Percentiles rank a stretch among this genome's conserved stretches.
Conservation (phyloP, 768 basidiomycete genomes). For the Suillus brevipes region DNA sequence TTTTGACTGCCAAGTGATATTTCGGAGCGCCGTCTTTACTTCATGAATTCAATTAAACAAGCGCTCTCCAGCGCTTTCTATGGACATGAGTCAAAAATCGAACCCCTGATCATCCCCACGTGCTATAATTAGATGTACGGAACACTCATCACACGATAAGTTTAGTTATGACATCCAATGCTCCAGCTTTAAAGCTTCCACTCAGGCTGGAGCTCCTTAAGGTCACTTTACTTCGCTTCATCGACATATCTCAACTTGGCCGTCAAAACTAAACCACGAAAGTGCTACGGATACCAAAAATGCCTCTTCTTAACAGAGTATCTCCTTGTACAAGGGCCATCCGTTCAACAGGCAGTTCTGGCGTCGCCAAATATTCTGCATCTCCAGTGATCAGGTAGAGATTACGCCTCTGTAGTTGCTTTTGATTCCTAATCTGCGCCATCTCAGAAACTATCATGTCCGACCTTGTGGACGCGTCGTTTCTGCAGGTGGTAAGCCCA, state of each 20-base stretch:
- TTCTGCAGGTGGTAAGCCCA: not conserved
- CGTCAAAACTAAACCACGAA: not conserved
- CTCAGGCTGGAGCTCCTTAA: not conserved
- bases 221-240: not conserved
- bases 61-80: not conserved
- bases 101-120: not conserved
- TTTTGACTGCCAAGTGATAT: not conserved
- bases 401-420: not conserved
- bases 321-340: constrained; percentile 2
- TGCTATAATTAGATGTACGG: not conserved
- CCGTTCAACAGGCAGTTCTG: constrained; percentile 4
- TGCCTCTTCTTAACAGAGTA: constrained; percentile 9
- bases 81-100: not conserved
- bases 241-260: constrained; percentile 1
- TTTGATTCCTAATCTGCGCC: not conserved
- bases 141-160: not conserved
- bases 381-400: not conserved
- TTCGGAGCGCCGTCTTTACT: not conserved
- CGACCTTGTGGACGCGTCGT: not conserved
- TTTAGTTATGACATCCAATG: not conserved
- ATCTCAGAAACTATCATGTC: not conserved
- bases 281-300: not conserved
- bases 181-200: not conserved
- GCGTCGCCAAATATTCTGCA: not conserved
- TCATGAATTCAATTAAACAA: not conserved